phyloP scores from a whole-genome alignment of 495 filamentous ascomycete genomes.

The Peziza echinospora region DNA sequence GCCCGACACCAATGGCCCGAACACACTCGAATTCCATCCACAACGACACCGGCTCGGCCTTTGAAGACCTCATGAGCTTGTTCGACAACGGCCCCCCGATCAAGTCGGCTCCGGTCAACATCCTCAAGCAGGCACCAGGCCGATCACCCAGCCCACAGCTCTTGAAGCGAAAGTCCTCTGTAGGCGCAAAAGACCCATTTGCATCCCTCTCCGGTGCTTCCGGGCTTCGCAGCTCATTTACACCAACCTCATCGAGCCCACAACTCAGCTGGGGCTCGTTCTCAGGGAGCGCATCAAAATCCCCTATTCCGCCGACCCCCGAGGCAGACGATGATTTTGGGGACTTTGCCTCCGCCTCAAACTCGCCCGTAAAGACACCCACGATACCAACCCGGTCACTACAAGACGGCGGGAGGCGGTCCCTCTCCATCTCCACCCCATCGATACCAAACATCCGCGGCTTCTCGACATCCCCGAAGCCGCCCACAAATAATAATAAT shows the following conservation, averaged over 20 bases:
- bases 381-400: neutral
- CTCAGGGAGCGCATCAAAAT: neutral
- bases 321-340: conserved; percentile 16
- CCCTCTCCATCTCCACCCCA: conserved; percentile 1
- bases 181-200: neutral
- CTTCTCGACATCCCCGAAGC: neutral
- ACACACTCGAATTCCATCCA: conserved; percentile 2
- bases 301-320: conserved; percentile 1
- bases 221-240: conserved; percentile 7
- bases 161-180: neutral
- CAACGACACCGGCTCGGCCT: conserved; percentile 12
- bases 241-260: conserved; percentile 9
- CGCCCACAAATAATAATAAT: neutral
- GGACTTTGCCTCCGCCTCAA: conserved; percentile 10
- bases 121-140: no score
- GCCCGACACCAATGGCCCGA: conserved; percentile 14
- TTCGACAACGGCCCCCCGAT: no score
- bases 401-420: neutral
- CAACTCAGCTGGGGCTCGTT: neutral
- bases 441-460: conserved; percentile 2
- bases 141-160: neutral
- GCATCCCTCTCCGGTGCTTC: neutral
- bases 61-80: conserved; percentile 16
- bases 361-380: neutral
- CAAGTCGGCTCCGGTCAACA: no score